phyloP scores from a whole-genome alignment of 768 basidiomycete species.

The Suillus ampliporus region DNA sequence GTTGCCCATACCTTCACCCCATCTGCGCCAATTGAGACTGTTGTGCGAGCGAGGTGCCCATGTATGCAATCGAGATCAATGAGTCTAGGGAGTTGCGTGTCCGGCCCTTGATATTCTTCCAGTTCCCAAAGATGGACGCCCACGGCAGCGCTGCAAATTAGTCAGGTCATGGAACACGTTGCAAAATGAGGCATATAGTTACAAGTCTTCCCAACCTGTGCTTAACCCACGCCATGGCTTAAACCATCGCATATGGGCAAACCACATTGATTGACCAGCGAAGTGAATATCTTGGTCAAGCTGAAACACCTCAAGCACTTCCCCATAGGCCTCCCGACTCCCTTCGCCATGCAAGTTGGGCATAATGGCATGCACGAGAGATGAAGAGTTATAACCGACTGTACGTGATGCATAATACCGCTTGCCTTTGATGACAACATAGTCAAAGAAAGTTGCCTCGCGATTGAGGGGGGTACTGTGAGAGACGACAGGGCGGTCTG shows the following conservation, averaged over 20 bases:
- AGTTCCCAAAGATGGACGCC: constrained; percentile 10
- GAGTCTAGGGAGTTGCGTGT: neutral
- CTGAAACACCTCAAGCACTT: constrained; percentile 11
- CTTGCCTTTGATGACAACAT: neutral
- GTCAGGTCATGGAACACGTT: too few relatives aligned
- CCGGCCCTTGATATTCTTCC: neutral
- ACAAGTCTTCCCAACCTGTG: constrained; percentile 7
- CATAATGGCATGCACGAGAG: neutral
- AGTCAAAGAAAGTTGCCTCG: neutral
- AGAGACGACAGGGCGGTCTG: neutral
- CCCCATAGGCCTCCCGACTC: neutral
- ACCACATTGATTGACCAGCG: neutral
- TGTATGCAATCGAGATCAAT: constrained; percentile 6
- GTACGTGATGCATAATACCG: neutral
- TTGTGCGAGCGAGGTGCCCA: neutral
- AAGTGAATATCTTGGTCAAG: constrained; percentile 8
- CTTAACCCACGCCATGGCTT: neutral
- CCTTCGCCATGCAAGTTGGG: neutral
- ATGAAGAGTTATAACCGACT: neutral
- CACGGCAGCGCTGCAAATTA: neutral
- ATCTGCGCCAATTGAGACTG: neutral
- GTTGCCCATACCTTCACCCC: constrained; percentile 9
- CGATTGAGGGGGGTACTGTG: neutral
- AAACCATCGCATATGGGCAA: constrained; percentile 8
- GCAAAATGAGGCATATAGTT: constrained; percentile 1